phyloP scores from a whole-genome alignment of 768 basidiomycete species.

The Kwoniella heveanensis region DNA sequence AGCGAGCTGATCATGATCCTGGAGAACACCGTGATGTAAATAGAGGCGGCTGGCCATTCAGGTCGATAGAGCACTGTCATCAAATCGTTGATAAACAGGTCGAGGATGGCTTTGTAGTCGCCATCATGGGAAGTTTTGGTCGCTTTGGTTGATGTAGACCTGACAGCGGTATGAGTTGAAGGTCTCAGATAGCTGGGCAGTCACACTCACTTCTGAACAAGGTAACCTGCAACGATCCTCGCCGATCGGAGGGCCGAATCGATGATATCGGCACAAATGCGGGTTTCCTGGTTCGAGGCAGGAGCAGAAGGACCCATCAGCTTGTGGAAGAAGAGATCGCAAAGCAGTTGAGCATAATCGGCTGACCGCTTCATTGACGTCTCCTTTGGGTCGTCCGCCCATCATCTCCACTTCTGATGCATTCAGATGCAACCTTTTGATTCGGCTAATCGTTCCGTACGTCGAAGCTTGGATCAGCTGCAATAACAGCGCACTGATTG shows the following conservation, averaged over 20 bases:
- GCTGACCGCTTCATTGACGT: conserved; percentile 62
- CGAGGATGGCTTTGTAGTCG: conserved; percentile 89
- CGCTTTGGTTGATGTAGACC: conserved; percentile 66
- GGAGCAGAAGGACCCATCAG: not conserved
- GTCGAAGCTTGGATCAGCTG: conserved; percentile 97
- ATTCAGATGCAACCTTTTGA: conserved; percentile 28
- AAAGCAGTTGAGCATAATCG: too few relatives aligned
- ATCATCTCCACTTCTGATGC: conserved; percentile 65
- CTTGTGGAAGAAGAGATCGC: too few relatives aligned
- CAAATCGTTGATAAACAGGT: conserved; percentile 84
- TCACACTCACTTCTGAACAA: conserved; percentile 59
- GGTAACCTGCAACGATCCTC: conserved; percentile 75
- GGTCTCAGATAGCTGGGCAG: not conserved
- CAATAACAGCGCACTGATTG: conserved; percentile 85
- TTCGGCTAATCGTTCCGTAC: conserved; percentile 67
- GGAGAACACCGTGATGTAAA: conserved; percentile 76
- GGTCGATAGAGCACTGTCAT: conserved; percentile 88
- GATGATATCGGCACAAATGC: conserved; percentile 34
- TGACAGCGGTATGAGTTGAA: not conserved
- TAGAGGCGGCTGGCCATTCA: conserved; percentile 91
- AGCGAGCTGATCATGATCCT: conserved; percentile 83
- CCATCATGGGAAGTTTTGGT: conserved; percentile 91
- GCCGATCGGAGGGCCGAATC: conserved; percentile 77
- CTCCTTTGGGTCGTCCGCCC: conserved; percentile 59
- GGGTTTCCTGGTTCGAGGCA: conserved; percentile 26